phyloP scores from a whole-genome alignment of 2,329 filamentous ascomycete species.

The Ceratocystis alfenasii region DNA sequence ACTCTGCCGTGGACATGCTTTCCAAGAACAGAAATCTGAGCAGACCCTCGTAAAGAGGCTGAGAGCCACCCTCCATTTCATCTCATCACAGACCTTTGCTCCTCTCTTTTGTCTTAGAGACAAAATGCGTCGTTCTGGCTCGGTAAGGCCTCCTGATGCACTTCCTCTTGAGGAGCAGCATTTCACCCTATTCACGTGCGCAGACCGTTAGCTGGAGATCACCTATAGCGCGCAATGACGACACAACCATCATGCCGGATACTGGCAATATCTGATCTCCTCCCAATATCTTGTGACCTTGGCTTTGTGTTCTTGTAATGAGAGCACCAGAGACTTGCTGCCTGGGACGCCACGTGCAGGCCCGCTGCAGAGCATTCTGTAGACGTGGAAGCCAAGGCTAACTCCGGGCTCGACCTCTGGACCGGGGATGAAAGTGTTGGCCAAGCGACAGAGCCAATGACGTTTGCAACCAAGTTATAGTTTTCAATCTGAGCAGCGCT shows the following conservation, averaged over 20 bases:
- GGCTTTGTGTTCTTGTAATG: background rate
- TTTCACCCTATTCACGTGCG: background rate
- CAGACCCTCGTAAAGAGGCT: slow-evolving; percentile 25
- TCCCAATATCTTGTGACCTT: background rate
- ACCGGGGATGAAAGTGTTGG: background rate
- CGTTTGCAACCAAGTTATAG: slow-evolving; percentile 31
- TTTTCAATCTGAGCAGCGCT: slow-evolving; percentile 44
- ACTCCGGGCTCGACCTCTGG: background rate
- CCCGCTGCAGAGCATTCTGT: background rate
- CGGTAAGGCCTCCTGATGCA: slow-evolving; percentile 9
- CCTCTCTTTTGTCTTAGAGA: background rate
- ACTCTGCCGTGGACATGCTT: slow-evolving; percentile 5
- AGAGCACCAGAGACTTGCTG: background rate
- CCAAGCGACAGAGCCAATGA: slow-evolving; percentile 25
- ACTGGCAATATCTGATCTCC: background rate
- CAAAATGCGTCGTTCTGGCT: slow-evolving; percentile 2
- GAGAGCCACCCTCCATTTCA: slow-evolving; percentile 13
- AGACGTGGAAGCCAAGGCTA: slow-evolving; percentile 13
- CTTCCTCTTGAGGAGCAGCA: background rate
- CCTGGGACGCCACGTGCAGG: background rate
- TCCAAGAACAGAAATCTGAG: slow-evolving; percentile 43
- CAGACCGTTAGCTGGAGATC: background rate
- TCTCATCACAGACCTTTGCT: slow-evolving; percentile 20
- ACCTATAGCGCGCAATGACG: slow-evolving; percentile 8
- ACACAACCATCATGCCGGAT: slow-evolving; percentile 4